Conservation (phyloP, 2,329 filamentous ascomycete genomes). For the Claviceps sp. region DNA sequence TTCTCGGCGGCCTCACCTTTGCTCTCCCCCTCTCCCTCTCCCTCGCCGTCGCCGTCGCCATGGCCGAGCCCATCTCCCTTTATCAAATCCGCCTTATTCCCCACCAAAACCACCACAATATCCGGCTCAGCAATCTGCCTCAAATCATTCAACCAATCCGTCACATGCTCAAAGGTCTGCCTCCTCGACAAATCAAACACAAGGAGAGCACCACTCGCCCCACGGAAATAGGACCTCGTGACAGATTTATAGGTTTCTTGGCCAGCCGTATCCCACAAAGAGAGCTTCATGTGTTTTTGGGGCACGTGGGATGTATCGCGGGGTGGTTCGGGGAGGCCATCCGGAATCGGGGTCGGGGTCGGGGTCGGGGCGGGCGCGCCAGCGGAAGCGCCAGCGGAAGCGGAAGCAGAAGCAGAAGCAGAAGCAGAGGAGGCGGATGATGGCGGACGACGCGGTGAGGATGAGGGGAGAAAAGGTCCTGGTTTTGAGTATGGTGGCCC, state of each 20-base stretch:
- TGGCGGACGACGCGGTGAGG: not conserved
- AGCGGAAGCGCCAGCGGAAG: not conserved
- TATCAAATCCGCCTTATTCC: constrained; percentile 81
- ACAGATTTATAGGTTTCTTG: constrained; percentile 98
- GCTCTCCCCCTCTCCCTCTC: no score
- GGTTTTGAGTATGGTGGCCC: constrained; percentile 59
- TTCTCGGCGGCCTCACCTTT: no score
- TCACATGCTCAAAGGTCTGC: constrained; percentile 75
- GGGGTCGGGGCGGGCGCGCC: not conserved
- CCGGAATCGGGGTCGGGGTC: not conserved
- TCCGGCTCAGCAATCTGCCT: constrained; percentile 90
- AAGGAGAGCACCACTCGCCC: constrained; percentile 56
- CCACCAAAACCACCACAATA: constrained; percentile 87
- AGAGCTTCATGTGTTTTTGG: constrained; percentile 81
- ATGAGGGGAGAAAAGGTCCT: constrained; percentile 15
- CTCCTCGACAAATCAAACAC: constrained; percentile 90
- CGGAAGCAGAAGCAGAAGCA: not conserved
- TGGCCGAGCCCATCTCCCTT: not conserved
- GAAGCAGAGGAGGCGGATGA: not conserved
- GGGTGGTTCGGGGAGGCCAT: constrained; percentile 41
- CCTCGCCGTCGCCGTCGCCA: not conserved
- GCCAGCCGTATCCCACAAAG: constrained; percentile 89
- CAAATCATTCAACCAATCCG: constrained; percentile 87
- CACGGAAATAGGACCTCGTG: constrained; percentile 85
- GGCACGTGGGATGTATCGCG: constrained; percentile 23